Evolutionary conservation across 345 rosid species (phyloP), one percentile per base, ranked within the genome.

Genomic region (Eucalyptus caleyi): DNA sequence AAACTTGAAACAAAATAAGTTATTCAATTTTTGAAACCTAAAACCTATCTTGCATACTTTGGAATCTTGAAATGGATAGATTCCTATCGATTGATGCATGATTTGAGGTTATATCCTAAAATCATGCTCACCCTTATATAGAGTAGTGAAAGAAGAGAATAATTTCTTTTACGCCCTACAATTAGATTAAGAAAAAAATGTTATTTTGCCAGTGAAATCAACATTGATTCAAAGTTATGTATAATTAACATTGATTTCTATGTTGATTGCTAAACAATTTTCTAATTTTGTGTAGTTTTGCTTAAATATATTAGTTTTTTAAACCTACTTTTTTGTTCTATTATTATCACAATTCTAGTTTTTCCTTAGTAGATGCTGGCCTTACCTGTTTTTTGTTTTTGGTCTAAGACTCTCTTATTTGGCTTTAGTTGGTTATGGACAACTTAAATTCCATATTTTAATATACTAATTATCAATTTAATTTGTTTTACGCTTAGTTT

Each of bases 21-120:
- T 2, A 0, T 0, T 0, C 27, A 23, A 56, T 23, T 23, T 56
- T 0, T 56, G 8, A 21, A 56, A 56, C 3, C 6, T 56, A 21
- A 0, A 56, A 56, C 13, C 1, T 4, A 56, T 21, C 27, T 0
- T 50, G 0, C 27, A 56, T 56, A 56, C 6, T 24, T 56, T 8
- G 0, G 1, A 9, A 23, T 0, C 1, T 56, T 8, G 12, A 23
- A 56, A 0, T 53, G 0, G 24, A 53, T 19, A 0, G 5, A 53
- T 53, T 53, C 56, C 4, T 51, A 1, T 51, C 0, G 21, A 51
- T 50, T 1, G 16, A 14, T 50, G 16, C 16, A 13, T 50, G 16
- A 50, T 49, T 49, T 49, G 2, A 5, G 50, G 50, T 49, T 13
- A 14, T 50, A 50, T 50, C 51, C 51, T 50, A 49, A 49, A 49